Conservation (phyloP, 164 flowering plant species). For the Liriodendron chinense region DNA sequence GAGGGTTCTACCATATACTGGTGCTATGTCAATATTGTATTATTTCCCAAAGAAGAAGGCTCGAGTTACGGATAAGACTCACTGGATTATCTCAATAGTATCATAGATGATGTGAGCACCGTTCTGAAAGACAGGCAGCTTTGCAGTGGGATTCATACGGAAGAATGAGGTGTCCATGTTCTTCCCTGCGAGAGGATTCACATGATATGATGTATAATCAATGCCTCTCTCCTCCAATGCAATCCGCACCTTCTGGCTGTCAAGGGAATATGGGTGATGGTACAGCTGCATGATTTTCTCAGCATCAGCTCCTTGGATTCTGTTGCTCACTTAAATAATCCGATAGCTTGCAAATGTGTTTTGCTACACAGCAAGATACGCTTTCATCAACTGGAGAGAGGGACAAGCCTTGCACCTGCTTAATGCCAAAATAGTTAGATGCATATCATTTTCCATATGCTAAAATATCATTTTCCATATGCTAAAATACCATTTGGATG, state of each 20-base stretch:
- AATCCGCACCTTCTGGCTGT: constrained; percentile 94
- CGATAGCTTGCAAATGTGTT: neutral
- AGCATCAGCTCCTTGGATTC: constrained; percentile 15
- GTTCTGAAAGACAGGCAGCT: constrained; percentile 87
- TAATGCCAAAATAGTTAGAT: neutral
- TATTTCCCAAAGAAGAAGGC: no score
- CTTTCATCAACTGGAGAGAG: neutral
- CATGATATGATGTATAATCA: constrained; percentile 86
- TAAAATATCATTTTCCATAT: no score
- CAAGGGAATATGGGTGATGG: constrained; percentile 85
- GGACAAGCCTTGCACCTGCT: neutral
- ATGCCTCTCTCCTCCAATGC: constrained; percentile 83
- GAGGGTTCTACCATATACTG: no score
- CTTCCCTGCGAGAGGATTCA: constrained; percentile 90
- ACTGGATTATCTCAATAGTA: constrained; percentile 83
- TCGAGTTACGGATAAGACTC: constrained; percentile 23
- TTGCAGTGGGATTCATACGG: constrained; percentile 68
- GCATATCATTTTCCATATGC: no score
- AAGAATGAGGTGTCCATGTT: constrained; percentile 80
- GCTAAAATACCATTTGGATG: no score
- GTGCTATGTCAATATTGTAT: no score
- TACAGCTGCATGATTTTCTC: constrained; percentile 76
- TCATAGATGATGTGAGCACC: constrained; percentile 69
- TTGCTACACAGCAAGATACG: neutral
- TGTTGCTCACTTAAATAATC: neutral